Base-by-base conservation (phyloP, 106 monocot genomes). In the Dendrobium catenatum region DNA sequence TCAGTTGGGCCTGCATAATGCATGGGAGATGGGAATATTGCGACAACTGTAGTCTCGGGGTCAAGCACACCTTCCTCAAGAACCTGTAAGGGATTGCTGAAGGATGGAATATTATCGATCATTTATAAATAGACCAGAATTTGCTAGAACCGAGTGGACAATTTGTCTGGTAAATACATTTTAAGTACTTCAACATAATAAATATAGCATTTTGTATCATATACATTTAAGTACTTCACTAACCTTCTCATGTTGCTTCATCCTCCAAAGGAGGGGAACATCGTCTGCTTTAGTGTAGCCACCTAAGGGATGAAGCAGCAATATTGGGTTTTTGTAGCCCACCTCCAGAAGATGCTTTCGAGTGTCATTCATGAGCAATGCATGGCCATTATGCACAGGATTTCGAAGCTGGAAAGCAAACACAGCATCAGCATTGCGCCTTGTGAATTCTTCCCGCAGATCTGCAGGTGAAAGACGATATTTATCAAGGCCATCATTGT, bases 241-340 rank as follows among this genome's bases (percentile, higher is more conserved):
- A 74, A 92, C 95, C 95, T 96, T 96, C 79, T 96, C 91, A 85
- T 96, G 93, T 75, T 96, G 95, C 81, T 93, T 96, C 89, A 96
- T 96, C 81, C 95, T 86, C 95, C 93, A 96, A 81, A 74, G 83
- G 81, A 96, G 91, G 11, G 95, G 95, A 73, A 96, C 95, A 88
- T 96, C 95, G 77, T 96, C 95, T 42, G 95, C 93, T 88, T 96
- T 96, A 9, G 95, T 96, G 83, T 80, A 96, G 31, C 95, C 95
- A 31, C 95, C 95, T 81, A 93, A 81, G 13, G 93, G 95, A 84
- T 96, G 95, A 77, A 96, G 88, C 76, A 96, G 82, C 27, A 96
- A 72, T 55, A 96, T 77, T 22, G 95, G 95, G 75, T 93, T 96
- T 78, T 93, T 91, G 72, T 91, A 93, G 26, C 95, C 95, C 95